Conservation (phyloP, 306 rosid species). For the Coriaria nepalensis region DNA sequence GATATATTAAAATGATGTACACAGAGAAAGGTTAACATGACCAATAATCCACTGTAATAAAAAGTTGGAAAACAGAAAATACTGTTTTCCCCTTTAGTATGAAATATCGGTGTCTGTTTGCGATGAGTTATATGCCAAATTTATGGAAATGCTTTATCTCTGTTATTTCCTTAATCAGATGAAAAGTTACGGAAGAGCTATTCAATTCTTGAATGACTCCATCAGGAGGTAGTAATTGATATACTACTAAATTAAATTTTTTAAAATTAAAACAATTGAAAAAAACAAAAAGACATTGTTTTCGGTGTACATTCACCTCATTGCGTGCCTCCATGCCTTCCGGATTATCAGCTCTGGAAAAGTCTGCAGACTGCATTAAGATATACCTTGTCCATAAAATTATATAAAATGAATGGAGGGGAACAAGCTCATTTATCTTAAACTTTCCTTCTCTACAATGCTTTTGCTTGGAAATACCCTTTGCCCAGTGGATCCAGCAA, state of each 20-base stretch:
- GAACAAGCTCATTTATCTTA: not conserved
- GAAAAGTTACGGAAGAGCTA: too few relatives aligned
- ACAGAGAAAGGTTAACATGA: slow-evolving; percentile 49
- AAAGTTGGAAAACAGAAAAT: slow-evolving; percentile 4
- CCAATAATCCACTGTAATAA: slow-evolving; percentile 17
- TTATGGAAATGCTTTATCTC: not conserved
- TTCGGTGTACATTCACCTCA: slow-evolving; percentile 52
- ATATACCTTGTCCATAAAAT: slow-evolving; percentile 13
- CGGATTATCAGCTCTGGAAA: slow-evolving; percentile 92
- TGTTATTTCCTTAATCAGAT: too few relatives aligned
- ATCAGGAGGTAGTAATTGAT: too few relatives aligned
- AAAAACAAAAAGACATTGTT: not conserved
- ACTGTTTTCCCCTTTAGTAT: not conserved
- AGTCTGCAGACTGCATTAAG: slow-evolving; percentile 78
- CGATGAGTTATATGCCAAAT: not conserved
- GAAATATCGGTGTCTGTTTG: not conserved
- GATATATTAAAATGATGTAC: slow-evolving; percentile 87
- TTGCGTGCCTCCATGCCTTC: slow-evolving; percentile 97
- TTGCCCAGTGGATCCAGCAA: too few relatives aligned
- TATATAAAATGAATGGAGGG: slow-evolving; percentile 3
- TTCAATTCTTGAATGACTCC: too few relatives aligned
- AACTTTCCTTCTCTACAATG: too few relatives aligned
- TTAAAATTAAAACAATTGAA: too few relatives aligned
- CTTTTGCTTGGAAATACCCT: too few relatives aligned
- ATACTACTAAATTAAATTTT: too few relatives aligned